Base-by-base conservation (phyloP, 225 moss, liverwort and hornwort species). In the Straminergon stramineum region DNA sequence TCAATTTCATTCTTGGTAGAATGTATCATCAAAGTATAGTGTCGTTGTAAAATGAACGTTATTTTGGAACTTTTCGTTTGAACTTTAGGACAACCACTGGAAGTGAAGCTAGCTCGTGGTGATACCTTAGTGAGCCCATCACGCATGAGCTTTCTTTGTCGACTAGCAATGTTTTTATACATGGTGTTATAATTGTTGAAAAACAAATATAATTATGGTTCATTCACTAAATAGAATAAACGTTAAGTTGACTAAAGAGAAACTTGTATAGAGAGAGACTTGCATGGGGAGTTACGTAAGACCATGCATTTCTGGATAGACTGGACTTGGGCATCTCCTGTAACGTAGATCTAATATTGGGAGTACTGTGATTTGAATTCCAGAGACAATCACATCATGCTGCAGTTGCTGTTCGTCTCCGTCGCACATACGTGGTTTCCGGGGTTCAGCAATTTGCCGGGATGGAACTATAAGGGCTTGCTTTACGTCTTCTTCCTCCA, bases 321-420 rank as follows among this genome's bases (percentile, higher is more conserved):
- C 19, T 19, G 35, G 27, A 10, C 84, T n/a, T 4, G 6, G 15
- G 56, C 84, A 68, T 19, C 56, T 69, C 52, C 20, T 84, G 30
- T 30, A 9, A 26, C 56, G 30, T 57, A 15, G 19, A 58, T 73
- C 55, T 85, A 41, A 85, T 32, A 6, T 57, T 73, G 43, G 68
- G 19, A 55, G 28, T 69, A 4, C 17, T 39, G 31, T 64, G 64
- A 32, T 67, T 79, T 51, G 7, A 58, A 31, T 51, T 90, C 15
- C 93, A 99, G 97, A 84, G 99, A 99, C 87, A 97, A 99, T 85
- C 94, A 96, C 79, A 90, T 99, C 16, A 93, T 97, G 89, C 53
- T 99, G 22, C 96, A 99, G 70, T 89, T 94, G 83, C 86, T 99
- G 68, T 83, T 97, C 43, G 57, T 93, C 14, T 97, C 95, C 17